Evolutionary conservation across 2,329 filamentous ascomycete genomes (phyloP), one percentile per base, ranked within the genome.

Genomic region (Fusarium sp.): DNA sequence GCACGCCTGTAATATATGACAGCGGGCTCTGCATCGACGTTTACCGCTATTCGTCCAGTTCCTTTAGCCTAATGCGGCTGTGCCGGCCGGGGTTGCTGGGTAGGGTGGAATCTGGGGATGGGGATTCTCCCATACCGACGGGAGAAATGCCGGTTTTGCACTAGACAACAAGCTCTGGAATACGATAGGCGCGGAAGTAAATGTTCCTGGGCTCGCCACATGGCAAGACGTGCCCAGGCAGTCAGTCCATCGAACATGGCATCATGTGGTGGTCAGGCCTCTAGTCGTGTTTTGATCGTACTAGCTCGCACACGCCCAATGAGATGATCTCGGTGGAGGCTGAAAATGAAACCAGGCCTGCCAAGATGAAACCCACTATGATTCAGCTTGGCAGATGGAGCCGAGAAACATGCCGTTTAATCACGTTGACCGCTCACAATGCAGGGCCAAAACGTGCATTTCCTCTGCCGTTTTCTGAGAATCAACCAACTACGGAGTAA

Each of bases 351-450:
- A 61, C 58, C 14, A 37, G 33, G 36, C 58, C 39, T 37, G 58
- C 56, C 58, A 61, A 41, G 56, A 61, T 61, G 58, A 61, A 61
- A 61, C 58, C 39, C 39, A 61, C 58, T 46, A 61, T 54, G 58
- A 40, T 61, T 60, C 58, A 61, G 39, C 56, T 61, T 61, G 56
- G 58, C 58, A 23, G 37, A 18, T 53, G 31, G 15, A 61, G 18
- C 55, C 56, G 58, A 61, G 58, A 61, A 61, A 61, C 56, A 61
- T 45, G 21, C 58, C 47, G 46, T 40, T 31, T 21, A 10, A 20
- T 40, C 45, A 55, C 33, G 40, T 57, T 49, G 37, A 15, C n/a
- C 13, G n/a, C 14, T 27, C 6, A n/a, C 40, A 25, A 43, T 43
- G 23, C 23, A 49, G 33, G 14, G 31, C 17, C 31, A 17, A 33